Evolutionary conservation across 2,329 filamentous ascomycete genomes (phyloP), one percentile per base, ranked within the genome.

Genomic region (Verticillium dahliae): DNA sequence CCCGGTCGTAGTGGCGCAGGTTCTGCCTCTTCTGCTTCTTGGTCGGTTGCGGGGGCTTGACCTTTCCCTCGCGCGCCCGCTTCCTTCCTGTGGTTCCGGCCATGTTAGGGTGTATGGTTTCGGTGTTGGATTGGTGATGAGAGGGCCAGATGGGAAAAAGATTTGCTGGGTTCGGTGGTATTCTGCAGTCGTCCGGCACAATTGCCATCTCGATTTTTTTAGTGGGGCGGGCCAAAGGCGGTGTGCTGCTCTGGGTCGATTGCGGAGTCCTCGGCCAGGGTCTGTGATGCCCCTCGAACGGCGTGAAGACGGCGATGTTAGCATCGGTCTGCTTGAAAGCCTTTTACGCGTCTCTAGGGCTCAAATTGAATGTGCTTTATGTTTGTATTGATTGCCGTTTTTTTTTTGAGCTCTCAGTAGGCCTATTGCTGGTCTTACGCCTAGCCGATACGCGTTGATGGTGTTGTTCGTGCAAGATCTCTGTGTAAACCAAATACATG

Each of bases 1-100:
- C 45, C n/a, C 79, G 81, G 62, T 80, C 79, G 75, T 81, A 84
- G 72, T 83, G 75, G 72, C 84, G 83, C 61, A 78, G 73, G 62
- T 79, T 67, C 62, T 79, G 76, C 73, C 69, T 65, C 64, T 75
- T 78, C 58, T 73, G 71, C 72, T 78, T 84, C 74, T 85, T 86
- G 27, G 74, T 73, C 0, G 81, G 81, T 14, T 78, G 74, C 55
- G 71, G 69, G 2, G 69, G 66, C 38, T 72, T 73, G 34, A 73
- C 72, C 57, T 69, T 73, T 27, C 73, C 72, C 55, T 69, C 71
- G 18, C 68, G 67, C 56, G 70, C 67, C 37, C 75, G 69, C 65
- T 76, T 77, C 56, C 72, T 74, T 27, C 64, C 59, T 56, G 65
- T 63, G 63, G 69, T 57, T 31, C 68, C 71, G 56, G 71, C 69